These are phyloP conservation scores for Serendipita indica DNA, from an alignment of 768 basidiomycete genomes.

Conservation along the genomic window DNA sequence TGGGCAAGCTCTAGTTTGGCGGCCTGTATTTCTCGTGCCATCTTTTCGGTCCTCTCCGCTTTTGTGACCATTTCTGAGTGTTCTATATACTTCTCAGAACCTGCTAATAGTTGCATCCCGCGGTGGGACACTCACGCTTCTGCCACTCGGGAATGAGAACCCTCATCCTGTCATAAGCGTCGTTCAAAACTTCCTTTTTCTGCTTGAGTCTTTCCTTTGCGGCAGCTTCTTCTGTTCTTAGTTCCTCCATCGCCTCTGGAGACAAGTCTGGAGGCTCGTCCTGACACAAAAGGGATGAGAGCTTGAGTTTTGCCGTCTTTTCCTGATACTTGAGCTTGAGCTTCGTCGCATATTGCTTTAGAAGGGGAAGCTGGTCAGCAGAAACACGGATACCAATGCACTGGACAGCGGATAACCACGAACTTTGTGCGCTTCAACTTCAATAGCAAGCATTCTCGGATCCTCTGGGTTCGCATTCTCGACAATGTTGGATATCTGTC, in stretches of 20 bases:
- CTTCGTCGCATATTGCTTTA: neutral
- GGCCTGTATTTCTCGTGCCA: conserved; percentile 63
- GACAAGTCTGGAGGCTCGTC: neutral
- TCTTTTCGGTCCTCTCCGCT: neutral
- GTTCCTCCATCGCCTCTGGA: neutral
- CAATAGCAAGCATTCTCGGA: conserved; percentile 4
- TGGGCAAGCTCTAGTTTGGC: conserved; percentile 66
- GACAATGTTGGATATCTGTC: neutral
- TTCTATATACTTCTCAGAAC: neutral
- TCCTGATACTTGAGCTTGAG: conserved; percentile 6
- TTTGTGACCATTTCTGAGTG: neutral
- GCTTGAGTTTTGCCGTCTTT: neutral
- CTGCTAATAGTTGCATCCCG: neutral
- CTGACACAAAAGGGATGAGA: neutral
- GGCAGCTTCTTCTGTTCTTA: neutral
- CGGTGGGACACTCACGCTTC: neutral
- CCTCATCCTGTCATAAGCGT: conserved; percentile 2
- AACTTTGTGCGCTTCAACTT: conserved; percentile 7
- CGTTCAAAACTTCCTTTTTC: neutral
- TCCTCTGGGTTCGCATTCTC: conserved; percentile 6
- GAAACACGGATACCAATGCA: neutral
- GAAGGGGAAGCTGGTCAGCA: neutral
- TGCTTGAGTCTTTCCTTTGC: conserved; percentile 3
- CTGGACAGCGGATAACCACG: neutral
- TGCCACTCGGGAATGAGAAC: conserved; percentile 9